A percentile compares a stretch with the other conserved stretches of the same genome.
phyloP scores from a whole-genome alignment of 805 yeast species.

The Grigorovia yakushimaensis region DNA sequence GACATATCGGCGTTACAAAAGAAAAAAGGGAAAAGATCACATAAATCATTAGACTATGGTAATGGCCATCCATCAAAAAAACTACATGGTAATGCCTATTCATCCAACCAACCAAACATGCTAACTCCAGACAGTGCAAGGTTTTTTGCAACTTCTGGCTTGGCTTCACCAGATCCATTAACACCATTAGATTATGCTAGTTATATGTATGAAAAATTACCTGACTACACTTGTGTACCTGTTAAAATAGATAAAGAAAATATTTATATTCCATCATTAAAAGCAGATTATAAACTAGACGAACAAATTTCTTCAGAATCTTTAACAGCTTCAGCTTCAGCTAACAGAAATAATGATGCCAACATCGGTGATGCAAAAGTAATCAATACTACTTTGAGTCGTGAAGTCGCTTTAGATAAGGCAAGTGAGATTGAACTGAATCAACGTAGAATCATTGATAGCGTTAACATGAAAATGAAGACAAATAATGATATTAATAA shows the following conservation, averaged over 20 bases:
- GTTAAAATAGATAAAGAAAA: constrained; percentile 16
- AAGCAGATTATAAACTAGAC: not conserved
- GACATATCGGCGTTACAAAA: not conserved
- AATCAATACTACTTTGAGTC: constrained; percentile 1
- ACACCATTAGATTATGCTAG: constrained; percentile 25
- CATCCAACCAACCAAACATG: not conserved
- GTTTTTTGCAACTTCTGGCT: not conserved
- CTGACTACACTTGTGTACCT: constrained; percentile 24
- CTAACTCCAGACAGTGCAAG: constrained; percentile 1
- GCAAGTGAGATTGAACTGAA: constrained; percentile 8
- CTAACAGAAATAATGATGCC: not conserved
- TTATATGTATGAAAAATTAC: constrained; percentile 22
- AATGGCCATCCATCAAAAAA: not conserved
- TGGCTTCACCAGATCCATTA: constrained; percentile 8
- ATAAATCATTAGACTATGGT: not conserved
- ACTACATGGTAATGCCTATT: not conserved
- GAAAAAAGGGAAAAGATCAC: not conserved
- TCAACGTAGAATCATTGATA: constrained; percentile 21
- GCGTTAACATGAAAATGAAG: not conserved
- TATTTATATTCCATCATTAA: not conserved
- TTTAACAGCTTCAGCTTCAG: not conserved
- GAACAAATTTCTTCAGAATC: not conserved
- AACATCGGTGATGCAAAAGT: too few relatives aligned
- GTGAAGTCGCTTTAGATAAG: not conserved
- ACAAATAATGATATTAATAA: not conserved